These are phyloP conservation scores for Fraxinus platypoda DNA, from an alignment of 305 asterid species.

Conservation along the genomic window DNA sequence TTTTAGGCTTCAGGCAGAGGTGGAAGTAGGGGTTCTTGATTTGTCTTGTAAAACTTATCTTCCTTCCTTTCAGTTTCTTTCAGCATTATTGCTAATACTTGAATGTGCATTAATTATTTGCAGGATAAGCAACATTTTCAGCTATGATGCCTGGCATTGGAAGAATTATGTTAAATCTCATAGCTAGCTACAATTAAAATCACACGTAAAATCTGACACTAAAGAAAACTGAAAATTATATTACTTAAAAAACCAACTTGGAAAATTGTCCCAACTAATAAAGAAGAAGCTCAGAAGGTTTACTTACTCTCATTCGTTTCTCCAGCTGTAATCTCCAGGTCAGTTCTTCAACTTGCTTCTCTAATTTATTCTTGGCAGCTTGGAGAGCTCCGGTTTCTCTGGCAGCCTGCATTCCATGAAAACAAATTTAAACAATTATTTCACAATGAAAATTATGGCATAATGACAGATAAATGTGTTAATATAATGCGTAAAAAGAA, in stretches of 20 bases:
- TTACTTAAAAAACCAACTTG: not conserved
- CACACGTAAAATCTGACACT: not conserved
- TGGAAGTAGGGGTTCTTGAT: not conserved
- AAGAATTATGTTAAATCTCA: not conserved
- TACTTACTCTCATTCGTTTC: constrained; percentile 95
- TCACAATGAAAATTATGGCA: not conserved
- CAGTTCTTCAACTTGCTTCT: constrained; percentile 99
- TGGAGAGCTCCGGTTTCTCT: constrained; percentile 99
- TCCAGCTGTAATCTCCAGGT: constrained; percentile 99
- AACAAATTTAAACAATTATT: constrained; percentile 8
- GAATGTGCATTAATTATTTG: not conserved
- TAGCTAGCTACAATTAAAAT: not conserved
- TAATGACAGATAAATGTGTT: not conserved
- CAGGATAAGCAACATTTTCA: not conserved
- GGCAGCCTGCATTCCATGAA: constrained; percentile 66
- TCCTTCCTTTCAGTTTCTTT: not conserved
- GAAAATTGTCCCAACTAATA: not conserved
- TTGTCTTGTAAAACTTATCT: not conserved
- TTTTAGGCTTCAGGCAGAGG: not conserved
- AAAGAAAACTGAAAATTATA: not conserved
- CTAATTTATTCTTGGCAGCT: constrained; percentile 99
- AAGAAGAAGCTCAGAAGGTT: constrained; percentile 2
- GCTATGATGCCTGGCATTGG: not conserved
- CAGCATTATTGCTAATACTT: not conserved
- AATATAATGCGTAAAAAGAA: not conserved